phyloP scores from a whole-genome alignment of 2,329 filamentous ascomycete genomes.

The Beauveria sp. region DNA sequence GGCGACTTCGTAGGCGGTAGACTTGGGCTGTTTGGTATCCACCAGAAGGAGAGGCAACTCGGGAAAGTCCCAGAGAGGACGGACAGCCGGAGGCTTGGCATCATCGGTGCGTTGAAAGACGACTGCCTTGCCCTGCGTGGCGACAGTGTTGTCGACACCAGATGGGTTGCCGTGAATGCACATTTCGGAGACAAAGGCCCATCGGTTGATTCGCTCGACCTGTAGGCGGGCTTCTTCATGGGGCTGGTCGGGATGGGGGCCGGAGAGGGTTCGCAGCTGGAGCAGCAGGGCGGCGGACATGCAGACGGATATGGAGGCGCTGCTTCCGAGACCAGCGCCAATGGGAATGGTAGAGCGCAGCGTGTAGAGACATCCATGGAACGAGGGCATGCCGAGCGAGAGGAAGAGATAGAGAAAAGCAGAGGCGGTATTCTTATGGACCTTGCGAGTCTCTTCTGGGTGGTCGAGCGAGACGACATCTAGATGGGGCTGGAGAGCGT shows the following conservation, averaged over 20 bases:
- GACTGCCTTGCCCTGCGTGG: slow-evolving; percentile 88
- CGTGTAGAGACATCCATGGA: slow-evolving; percentile 79
- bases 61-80: slow-evolving; percentile 77
- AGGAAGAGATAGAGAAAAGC: slow-evolving; percentile 91
- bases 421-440: slow-evolving; percentile 73
- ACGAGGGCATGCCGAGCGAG: slow-evolving; percentile 71
- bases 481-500: slow-evolving; percentile 74
- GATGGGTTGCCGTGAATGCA: slow-evolving; percentile 96
- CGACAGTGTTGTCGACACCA: slow-evolving; percentile 93
- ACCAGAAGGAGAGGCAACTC: slow-evolving; percentile 85
- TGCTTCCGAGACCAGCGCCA: slow-evolving; percentile 83
- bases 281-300: slow-evolving; percentile 75
- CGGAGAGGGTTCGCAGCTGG: slow-evolving; percentile 80
- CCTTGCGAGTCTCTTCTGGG: slow-evolving; percentile 67
- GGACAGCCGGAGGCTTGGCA: slow-evolving; percentile 66
- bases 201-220: slow-evolving; percentile 90
- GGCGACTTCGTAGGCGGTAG: slow-evolving; percentile 74
- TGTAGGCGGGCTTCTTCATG: slow-evolving; percentile 80
- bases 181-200: slow-evolving; percentile 96
- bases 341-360: slow-evolving; percentile 91
- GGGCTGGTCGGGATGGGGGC: slow-evolving; percentile 87
- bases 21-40: slow-evolving; percentile 81
- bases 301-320: slow-evolving; percentile 90
- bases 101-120: slow-evolving; percentile 80
- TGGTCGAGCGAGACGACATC: slow-evolving; percentile 58